Evolutionary conservation across 148 eudicot genomes (phyloP).

Genomic region (Fagopyrum homotropicum): DNA sequence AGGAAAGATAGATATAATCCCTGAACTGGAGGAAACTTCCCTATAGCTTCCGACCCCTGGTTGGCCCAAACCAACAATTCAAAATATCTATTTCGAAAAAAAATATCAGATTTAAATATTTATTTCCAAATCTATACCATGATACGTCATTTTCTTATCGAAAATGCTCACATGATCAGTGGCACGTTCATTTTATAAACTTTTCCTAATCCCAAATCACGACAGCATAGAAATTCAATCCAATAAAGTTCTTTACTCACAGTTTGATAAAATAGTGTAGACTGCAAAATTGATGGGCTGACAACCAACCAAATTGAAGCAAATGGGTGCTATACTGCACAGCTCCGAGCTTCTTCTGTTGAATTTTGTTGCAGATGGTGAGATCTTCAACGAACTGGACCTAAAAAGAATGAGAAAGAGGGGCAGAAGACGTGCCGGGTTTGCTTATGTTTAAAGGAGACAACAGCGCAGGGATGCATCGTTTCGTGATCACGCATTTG

Average conservation of each 20-base stretch:
- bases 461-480: no score
- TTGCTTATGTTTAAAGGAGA: no score
- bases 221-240: not conserved
- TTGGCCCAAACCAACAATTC: not conserved
- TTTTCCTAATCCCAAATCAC: not conserved
- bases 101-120: not conserved
- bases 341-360: not conserved
- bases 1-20: not conserved
- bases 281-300: not conserved
- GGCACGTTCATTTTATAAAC: not conserved
- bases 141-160: not conserved
- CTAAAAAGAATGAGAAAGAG: not conserved
- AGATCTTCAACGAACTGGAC: not conserved
- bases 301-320: not conserved
- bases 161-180: not conserved
- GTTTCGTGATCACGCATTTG: no score
- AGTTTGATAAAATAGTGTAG: not conserved
- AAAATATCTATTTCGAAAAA: not conserved
- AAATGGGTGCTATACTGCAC: not conserved
- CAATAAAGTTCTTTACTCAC: not conserved
- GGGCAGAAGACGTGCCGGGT: not conserved
- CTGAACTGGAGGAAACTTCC: conserved; percentile 2
- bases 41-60: not conserved
- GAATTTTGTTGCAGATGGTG: conserved; percentile 9
- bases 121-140: not conserved